phyloP scores from a whole-genome alignment of 2,329 filamentous ascomycete genomes.

The Aspergillus amoenus region DNA sequence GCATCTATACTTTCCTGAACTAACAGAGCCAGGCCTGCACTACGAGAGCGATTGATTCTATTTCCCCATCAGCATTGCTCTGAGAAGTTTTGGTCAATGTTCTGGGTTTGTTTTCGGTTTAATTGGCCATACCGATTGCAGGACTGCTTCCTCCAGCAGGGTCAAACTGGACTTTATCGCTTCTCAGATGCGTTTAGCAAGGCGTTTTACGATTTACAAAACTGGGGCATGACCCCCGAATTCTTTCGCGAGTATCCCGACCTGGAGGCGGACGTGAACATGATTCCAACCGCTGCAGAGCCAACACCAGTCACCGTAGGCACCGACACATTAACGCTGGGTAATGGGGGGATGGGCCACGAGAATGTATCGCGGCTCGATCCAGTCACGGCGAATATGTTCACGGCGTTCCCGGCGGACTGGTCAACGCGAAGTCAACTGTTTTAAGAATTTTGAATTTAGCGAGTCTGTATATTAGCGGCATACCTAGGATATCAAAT shows the following conservation, averaged over 20 bases:
- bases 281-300: neutral
- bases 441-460: neutral
- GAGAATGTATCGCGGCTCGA: slow-evolving; percentile 1
- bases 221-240: slow-evolving; percentile 10
- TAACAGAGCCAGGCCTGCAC: slow-evolving; percentile 6
- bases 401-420: slow-evolving; percentile 3
- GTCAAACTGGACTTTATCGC: slow-evolving; percentile 4
- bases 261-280: slow-evolving; percentile 6
- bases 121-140: slow-evolving; percentile 9
- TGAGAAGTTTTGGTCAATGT: slow-evolving; percentile 14
- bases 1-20: neutral
- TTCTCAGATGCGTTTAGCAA: slow-evolving; percentile 9
- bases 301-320: neutral
- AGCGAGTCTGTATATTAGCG: slow-evolving; percentile 1
- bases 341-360: neutral
- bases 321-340: neutral
- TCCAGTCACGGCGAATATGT: slow-evolving; percentile 3
- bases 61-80: slow-evolving; percentile 14
- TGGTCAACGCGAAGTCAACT: slow-evolving; percentile 5
- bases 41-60: slow-evolving; percentile 11
- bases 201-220: slow-evolving; percentile 13
- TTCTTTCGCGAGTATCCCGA: slow-evolving; percentile 13
- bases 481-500: neutral
- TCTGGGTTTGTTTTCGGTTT: slow-evolving; percentile 14
- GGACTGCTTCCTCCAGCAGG: neutral